Evolutionary conservation across 768 basidiomycete genomes (phyloP), one percentile per base, ranked within the genome.

Genomic region (Pleurotus citrinopileatus): DNA sequence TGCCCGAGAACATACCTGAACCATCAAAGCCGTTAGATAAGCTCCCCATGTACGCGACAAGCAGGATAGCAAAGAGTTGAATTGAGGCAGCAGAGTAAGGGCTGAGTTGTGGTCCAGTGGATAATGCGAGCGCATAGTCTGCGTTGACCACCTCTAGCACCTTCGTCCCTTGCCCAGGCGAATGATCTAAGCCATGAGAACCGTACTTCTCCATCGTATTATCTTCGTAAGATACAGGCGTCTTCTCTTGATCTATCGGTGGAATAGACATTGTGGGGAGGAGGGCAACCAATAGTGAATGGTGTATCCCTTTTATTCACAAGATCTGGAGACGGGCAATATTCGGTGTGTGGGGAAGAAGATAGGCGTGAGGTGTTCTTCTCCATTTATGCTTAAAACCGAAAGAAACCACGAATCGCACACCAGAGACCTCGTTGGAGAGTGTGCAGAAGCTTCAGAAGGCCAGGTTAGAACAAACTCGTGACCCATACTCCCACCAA

Each of bases 1-100:
- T n/a, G n/a, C n/a, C n/a, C 28, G 28, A 25, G 52, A 34, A 54
- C 69, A 52, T 55, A 74, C 75, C 74, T 51, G 73, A 73, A 17
- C 76, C 76, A 52, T 78, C 75, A 38, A 77, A 77, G 38, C 77
- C 75, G 56, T 77, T 77, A 1, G 77, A 72, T 57, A 75, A 57
- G 57, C 73, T 74, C 5, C 73, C 73, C 73, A 76, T 74, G 57
- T 73, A 77, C 2, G 75, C 69, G 5, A 75, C 73, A 8, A 73
- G 57, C 27, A 78, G 60, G 29, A 75, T 74, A 3, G 63, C 55
- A 55, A 71, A 78, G 12, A 78, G 68, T 53, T 76, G 70, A 13
- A 78, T 57, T 1, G 77, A 77, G 26, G 66, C 65, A 25, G 52
- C 34, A 56, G 73, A 75, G 6, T 61, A 65, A 3, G 74, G 68